Evolutionary conservation across 2,329 filamentous ascomycete species (phyloP), one percentile per base, ranked within the genome.

Genomic region (Aspergillus oerlinghausenensis): DNA sequence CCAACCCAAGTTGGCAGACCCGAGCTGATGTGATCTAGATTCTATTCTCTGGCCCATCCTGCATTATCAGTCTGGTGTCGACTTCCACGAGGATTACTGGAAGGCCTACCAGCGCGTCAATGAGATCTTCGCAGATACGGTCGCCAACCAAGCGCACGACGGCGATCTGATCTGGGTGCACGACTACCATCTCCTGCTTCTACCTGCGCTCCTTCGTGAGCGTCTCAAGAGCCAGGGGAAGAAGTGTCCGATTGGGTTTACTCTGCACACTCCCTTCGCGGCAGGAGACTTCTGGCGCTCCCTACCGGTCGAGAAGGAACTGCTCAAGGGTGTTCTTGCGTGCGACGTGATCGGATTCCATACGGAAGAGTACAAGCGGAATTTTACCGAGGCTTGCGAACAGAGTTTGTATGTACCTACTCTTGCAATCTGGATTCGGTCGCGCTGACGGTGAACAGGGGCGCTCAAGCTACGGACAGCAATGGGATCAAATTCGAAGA

Each of bases 31-130:
- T 3, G 4, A 5, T 11, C 9, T 29, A 92, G 90, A 97, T 76
- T 92, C 90, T 7, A 96, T 97, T 71, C 85, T 97, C 56, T 97
- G 93, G 93, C 93, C 93, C 1, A 86, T 96, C 32, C 92, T 97
- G 77, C 93, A 97, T 79, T 97, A 97, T 78, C 92, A 96, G 74
- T 91, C 92, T 50, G 92, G 91, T 68, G 91, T 96, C 79, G 91
- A 94, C 28, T 96, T 96, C 73, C 89, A 96, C 76, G 91, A 96
- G 74, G 87, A 85, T 19, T 87, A 89, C 2, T 97, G 92, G 92
- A 80, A 85, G 25, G 91, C 91, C 47, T 97, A 97, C 79, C 85
- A 86, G 67, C 87, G 93, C 69, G 92, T 94, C 64, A 97, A 97
- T 75, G 84, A 88, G 56, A 81, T 94, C 6, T 97, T 97, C 69